Percentiles rank a stretch among this genome's conserved stretches.
Conservation (phyloP, 2,329 filamentous ascomycete species). For the Verticillium nonalfalfae region DNA sequence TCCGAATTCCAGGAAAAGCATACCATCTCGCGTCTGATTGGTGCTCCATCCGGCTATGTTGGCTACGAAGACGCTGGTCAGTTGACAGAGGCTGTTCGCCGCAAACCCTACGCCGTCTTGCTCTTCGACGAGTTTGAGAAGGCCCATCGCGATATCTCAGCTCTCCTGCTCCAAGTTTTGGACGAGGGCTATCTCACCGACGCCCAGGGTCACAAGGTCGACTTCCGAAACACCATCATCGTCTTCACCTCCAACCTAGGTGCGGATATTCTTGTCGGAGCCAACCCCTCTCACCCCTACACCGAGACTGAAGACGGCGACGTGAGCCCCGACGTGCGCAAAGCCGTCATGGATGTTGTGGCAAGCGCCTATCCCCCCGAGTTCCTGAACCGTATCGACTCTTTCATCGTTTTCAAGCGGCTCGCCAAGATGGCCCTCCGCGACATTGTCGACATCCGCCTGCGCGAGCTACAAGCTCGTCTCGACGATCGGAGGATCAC, state of each 20-base stretch:
- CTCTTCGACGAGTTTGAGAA: slow-evolving; percentile 98
- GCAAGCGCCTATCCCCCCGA: slow-evolving; percentile 72
- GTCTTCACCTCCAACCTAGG: slow-evolving; percentile 94
- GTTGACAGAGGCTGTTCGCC: slow-evolving; percentile 86
- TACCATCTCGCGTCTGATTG: slow-evolving; percentile 87
- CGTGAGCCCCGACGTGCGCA: slow-evolving; percentile 66
- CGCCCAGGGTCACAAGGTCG: slow-evolving; percentile 90
- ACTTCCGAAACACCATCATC: slow-evolving; percentile 95
- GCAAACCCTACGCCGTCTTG: slow-evolving; percentile 92
- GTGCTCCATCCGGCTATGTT: slow-evolving; percentile 88
- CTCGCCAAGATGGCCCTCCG: slow-evolving; percentile 71
- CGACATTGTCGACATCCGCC: slow-evolving; percentile 89
- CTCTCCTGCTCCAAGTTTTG: slow-evolving; percentile 84
- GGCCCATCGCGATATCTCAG: slow-evolving; percentile 89
- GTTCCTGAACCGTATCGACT: slow-evolving; percentile 94
- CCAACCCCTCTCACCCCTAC: slow-evolving; percentile 58
- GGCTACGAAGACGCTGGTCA: slow-evolving; percentile 97
- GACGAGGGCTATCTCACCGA: slow-evolving; percentile 96
- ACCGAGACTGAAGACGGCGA: slow-evolving; percentile 58
- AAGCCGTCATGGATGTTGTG: slow-evolving; percentile 85
- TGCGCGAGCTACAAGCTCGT: slow-evolving; percentile 75
- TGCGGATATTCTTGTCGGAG: slow-evolving; percentile 80
- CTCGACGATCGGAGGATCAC: slow-evolving; percentile 81
- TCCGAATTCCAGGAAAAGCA: slow-evolving; percentile 97
- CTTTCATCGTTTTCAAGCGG: slow-evolving; percentile 93